phyloP scores from a whole-genome alignment of 2,329 filamentous ascomycete genomes.

The Nigrospora sphaerica region DNA sequence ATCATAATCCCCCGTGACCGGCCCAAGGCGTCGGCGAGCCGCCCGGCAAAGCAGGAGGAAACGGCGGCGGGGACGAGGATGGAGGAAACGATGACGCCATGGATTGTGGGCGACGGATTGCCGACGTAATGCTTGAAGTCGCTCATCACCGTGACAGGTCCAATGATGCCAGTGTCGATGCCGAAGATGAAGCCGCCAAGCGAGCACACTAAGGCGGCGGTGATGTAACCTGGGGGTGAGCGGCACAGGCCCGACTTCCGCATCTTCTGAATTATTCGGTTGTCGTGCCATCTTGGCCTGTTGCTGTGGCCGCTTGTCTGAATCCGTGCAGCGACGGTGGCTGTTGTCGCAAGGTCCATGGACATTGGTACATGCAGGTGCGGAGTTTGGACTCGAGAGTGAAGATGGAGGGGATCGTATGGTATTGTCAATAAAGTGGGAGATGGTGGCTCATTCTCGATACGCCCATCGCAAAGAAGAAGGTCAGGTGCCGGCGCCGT shows the following conservation, averaged over 20 bases:
- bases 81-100: constrained; percentile 53
- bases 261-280: too few species aligned
- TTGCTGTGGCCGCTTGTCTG: too few species aligned
- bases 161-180: constrained; percentile 44
- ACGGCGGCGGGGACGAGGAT: constrained; percentile 53
- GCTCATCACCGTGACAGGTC: constrained; percentile 52
- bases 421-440: too few species aligned
- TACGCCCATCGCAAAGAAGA: too few species aligned
- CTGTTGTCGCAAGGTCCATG: too few species aligned
- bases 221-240: constrained; percentile 7
- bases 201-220: constrained; percentile 9
- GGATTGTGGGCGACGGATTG: constrained; percentile 43
- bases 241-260: constrained; percentile 1
- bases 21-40: constrained; percentile 46
- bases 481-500: too few species aligned
- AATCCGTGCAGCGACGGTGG: too few species aligned
- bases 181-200: constrained; percentile 11
- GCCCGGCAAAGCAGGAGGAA: constrained; percentile 50
- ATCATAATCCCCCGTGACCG: constrained; percentile 41
- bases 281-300: too few species aligned
- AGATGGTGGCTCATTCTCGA: too few species aligned
- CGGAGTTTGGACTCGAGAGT: too few species aligned
- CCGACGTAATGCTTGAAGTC: constrained; percentile 44
- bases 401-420: too few species aligned
- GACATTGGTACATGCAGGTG: too few species aligned